Conservation (phyloP, 306 rosid genomes). For the Abrus pulchellus region DNA sequence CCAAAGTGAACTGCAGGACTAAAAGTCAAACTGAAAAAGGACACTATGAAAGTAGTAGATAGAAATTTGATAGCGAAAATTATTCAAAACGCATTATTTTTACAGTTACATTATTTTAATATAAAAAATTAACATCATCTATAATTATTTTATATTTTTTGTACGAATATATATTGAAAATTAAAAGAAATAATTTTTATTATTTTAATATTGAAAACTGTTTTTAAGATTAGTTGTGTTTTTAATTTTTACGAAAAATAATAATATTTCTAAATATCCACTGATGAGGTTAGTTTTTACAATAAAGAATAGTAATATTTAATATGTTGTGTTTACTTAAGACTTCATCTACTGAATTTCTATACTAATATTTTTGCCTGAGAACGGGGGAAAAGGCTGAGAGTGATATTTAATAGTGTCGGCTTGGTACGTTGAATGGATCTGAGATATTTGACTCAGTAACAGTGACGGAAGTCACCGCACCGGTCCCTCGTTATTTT, state of each 20-base stretch:
- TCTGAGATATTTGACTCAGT: neutral
- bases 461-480: neutral
- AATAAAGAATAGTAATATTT: neutral
- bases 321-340: neutral
- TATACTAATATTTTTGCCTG: neutral
- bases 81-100: neutral
- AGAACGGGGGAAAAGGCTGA: too few relatives aligned
- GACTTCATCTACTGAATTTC: neutral
- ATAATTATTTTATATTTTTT: too few relatives aligned
- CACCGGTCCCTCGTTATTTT: neutral
- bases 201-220: too few relatives aligned
- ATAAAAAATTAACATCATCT: too few relatives aligned
- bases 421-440: neutral
- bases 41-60: neutral
- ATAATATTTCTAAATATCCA: too few relatives aligned
- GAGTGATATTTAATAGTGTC: neutral
- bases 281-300: neutral
- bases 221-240: too few relatives aligned
- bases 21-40: constrained; percentile 12
- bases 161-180: too few relatives aligned
- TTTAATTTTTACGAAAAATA: too few relatives aligned
- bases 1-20: constrained; percentile 40
- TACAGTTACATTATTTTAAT: too few relatives aligned
- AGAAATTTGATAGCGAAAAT: neutral
- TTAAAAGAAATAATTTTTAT: too few relatives aligned